Base-by-base conservation (phyloP, 164 flowering plant genomes). In the Dillenia suffruticosa region DNA sequence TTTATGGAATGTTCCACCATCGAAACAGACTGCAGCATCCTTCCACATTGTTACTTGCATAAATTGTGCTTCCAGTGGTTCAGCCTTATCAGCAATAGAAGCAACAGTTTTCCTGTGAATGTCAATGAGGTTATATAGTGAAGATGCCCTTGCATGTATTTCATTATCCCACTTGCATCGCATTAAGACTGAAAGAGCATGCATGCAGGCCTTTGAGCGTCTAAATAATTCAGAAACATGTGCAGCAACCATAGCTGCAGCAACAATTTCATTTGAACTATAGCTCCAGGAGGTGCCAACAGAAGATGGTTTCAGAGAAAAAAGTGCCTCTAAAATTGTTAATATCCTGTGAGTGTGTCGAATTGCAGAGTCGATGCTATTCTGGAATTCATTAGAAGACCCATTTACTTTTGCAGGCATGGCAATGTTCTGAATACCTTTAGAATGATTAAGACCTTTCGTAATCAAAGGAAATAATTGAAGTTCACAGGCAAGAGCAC, bases 161-260 rank as follows among this genome's bases (percentile, higher is more conserved):
- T 87, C 96, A 43, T 67, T 72, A 61, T 90, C 98, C 97, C 97
- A 90, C 70, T 88, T 93, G 82, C 96, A 93, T 43, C 80, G 66
- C 80, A 85, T 83, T 58, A 93, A 70, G 58, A 82, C 78, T 60
- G 92, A 84, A 19, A 93, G 87, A 54, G 97, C 86, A 74, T 86
- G 87, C 91, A 81, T 90, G 71, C 94, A 87, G 46, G 96, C 86
- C 76, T 90, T 93, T 46, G 98, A 90, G 40, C 82, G 79, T 70
- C 96, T 78, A 53, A 90, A 93, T 14, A 93, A 77, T 65, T 90
- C 97, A 64, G 97, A 93, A 58, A 90, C 72, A 74, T 93, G 98
- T 63, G 98, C 98, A 45, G 98, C 97, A 64, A 93, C 98, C 98
- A 93, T 90, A 58, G 97, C 98, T 46, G 97, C 97, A 62, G 97